Base-by-base conservation (phyloP, 1,284 basidiomycete species). In the Microbotryum saponariae region DNA sequence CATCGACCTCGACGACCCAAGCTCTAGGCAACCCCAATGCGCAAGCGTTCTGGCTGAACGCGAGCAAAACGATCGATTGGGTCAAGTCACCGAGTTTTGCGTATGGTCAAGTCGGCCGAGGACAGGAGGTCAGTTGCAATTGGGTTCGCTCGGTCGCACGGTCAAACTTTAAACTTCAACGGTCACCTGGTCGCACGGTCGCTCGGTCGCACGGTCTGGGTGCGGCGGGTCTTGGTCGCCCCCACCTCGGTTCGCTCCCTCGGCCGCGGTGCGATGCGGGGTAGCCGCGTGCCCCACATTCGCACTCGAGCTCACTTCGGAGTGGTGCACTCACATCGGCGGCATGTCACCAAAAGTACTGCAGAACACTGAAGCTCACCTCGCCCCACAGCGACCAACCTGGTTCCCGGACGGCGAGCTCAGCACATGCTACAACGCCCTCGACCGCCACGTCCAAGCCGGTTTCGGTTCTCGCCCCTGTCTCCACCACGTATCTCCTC, bases 381-480 rank as follows among this genome's bases (percentile, higher is more conserved):
- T 27, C 3, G 5, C 4, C 4, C 27, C n/a, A n/a, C 25, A 33
- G 25, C 31, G 37, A 21, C 7, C 58, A 7, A 51, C 51, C 6
- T 62, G 61, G 61, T 62, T 54, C 44, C 56, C 61, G 1, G 42
- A 51, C 16, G 61, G 58, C 10, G 42, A 21, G 3, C 25, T 62
- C 12, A 62, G 55, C 33, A 62, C 61, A 3, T 37, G 42, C 46
- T 62, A 55, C 58, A 62, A 62, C 46, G 37, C 29, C 45, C 52
- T 62, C 23, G 61, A 62, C 44, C 50, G 61, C 1, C 61, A 62
- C 29, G 56, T 58, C 44, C 37, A 49, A 9, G 52, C 61, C 14
- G 56, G 52, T 14, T 51, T 51, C 29, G 61, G 61, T 14, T 31
- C 27, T 18, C 21, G 47, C 3, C 33, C 44, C 2, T 48, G 44